A percentile compares a stretch with the other conserved stretches of the same genome.
Evolutionary conservation across 106 monocot species (phyloP).

Genomic region (Allium cepa): DNA sequence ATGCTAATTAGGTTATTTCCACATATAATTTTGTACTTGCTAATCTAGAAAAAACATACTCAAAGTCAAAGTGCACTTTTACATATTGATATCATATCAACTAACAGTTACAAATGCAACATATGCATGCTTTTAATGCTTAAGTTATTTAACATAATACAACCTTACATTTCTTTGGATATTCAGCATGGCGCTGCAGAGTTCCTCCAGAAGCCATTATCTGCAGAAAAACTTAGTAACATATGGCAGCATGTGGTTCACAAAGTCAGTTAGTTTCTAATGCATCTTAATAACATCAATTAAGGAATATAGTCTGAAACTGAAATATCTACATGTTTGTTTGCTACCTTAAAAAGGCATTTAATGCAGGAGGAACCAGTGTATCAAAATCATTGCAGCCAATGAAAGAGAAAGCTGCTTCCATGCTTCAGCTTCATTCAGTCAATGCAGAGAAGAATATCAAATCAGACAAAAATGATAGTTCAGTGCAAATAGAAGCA

Average conservation of each 20-base stretch:
- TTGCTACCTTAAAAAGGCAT: constrained; percentile 51
- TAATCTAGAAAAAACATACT: no score
- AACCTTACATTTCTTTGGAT: constrained; percentile 1
- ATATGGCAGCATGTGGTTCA: constrained; percentile 95
- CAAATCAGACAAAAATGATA: neutral
- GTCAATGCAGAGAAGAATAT: neutral
- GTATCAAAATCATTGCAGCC: constrained; percentile 56
- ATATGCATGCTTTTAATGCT: neutral
- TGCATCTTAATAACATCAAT: no score
- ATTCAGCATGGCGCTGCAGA: constrained; percentile 77
- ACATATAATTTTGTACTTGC: no score
- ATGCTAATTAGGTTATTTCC: no score
- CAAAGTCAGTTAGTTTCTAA: constrained; percentile 29
- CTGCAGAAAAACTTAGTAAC: constrained; percentile 74
- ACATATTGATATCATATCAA: no score
- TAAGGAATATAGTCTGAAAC: no score
- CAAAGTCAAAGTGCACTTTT: no score
- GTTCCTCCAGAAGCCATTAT: constrained; percentile 77
- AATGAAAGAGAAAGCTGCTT: constrained; percentile 56
- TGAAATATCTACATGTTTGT: neutral
- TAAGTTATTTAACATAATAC: neutral
- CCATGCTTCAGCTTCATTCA: constrained; percentile 40
- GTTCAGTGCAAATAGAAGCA: constrained; percentile 17
- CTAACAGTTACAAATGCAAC: no score
- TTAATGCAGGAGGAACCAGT: constrained; percentile 36